A percentile compares a stretch with the other conserved stretches of the same genome.
Conservation (phyloP, 129 eudicot genomes). For the Smallanthus sonchifolius region DNA sequence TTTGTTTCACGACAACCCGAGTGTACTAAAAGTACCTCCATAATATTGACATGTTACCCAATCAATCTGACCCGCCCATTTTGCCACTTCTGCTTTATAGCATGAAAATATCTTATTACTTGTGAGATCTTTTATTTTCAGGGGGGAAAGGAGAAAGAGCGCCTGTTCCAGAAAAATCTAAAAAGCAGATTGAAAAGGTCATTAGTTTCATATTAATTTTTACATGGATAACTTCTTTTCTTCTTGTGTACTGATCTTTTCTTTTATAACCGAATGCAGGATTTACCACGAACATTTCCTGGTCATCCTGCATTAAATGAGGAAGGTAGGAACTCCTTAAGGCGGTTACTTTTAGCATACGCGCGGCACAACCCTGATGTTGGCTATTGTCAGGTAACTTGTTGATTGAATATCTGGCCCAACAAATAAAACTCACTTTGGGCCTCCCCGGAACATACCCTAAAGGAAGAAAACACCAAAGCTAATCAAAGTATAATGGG, state of each 20-base stretch:
- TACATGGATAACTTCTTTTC: constrained; percentile 8
- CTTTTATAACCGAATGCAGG: constrained; percentile 41
- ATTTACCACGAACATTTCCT: constrained; percentile 93
- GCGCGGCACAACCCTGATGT: constrained; percentile 91
- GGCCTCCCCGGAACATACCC: too few species aligned
- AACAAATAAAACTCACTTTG: too few species aligned
- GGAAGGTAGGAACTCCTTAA: constrained; percentile 77
- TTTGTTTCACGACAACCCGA: too few species aligned
- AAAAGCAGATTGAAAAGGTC: constrained; percentile 99
- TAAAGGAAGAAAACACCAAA: too few species aligned
- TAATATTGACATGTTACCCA: neutral
- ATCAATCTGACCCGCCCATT: neutral
- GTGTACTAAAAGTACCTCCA: neutral
- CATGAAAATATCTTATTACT: neutral
- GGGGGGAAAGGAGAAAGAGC: constrained; percentile 17
- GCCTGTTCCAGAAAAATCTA: constrained; percentile 60
- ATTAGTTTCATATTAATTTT: constrained; percentile 36
- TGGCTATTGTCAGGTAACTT: constrained; percentile 95
- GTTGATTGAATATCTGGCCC: neutral
- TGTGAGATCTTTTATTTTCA: constrained; percentile 31
- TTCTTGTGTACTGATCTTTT: constrained; percentile 32
- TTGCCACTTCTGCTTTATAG: constrained; percentile 3
- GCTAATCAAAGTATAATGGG: too few species aligned
- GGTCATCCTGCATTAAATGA: constrained; percentile 98
- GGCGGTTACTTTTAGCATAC: constrained; percentile 87